Evolutionary conservation across 805 yeast species (phyloP), one percentile per base, ranked within the genome.

Genomic region (Metschnikowia amazonensis): DNA sequence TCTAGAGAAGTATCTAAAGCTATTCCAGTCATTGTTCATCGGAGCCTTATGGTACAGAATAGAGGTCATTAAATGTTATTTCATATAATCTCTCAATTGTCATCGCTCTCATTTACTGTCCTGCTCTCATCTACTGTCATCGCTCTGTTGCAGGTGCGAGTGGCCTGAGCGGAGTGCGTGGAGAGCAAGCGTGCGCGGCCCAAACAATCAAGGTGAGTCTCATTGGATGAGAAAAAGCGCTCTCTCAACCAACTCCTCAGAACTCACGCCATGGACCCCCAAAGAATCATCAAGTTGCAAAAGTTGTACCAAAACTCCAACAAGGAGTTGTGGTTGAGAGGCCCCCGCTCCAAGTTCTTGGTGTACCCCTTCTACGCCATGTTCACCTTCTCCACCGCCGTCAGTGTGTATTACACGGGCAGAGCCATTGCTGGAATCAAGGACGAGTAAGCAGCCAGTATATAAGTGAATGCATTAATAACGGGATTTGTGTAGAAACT

Each of bases 301-400:
- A 69, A 65, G 58, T 66, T 63, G 50, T 71, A 70, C 64, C 76
- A 71, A 59, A 63, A 59, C 63, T 64, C 74, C 47, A 55, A 63
- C 61, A 58, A 67, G 60, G 64, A 59, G 52, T 70, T 71, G 60
- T 71, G 75, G 75, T 67, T 69, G 64, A 68, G 70, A 64, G 75
- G 75, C 18, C 57, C 58, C 49, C 59, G 66, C 55, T 79, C 94
- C 55, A 84, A 84, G 70, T 71, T 76, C 59, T 67, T 82, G 64
- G 76, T 86, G 55, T 82, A 81, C 70, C 95, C 95, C 63, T 87
- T 81, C 78, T 83, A 76, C 73, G 87, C 86, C 51, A 73, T 82
- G 50, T 82, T 86, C 67, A 71, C 86, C 45, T 75, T 83, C 50
- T 73, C 87, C 53, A 79, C 87, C 42, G 75, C 74, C 48, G 76